Evolutionary conservation across 2,329 filamentous ascomycete genomes (phyloP).

Genomic region (Myriangium duriaei): DNA sequence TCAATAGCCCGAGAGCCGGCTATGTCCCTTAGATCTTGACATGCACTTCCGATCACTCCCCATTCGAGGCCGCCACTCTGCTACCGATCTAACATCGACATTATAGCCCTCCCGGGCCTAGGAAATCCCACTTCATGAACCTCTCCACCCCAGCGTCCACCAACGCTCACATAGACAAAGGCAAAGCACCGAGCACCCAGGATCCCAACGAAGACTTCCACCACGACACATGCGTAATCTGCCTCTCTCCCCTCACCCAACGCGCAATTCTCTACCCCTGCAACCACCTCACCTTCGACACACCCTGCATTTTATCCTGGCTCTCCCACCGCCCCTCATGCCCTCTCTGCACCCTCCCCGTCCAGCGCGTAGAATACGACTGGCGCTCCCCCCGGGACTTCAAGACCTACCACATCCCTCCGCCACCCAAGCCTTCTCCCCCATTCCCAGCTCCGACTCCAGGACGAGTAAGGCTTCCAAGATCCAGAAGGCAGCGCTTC

Average conservation of each 20-base stretch:
- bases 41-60: no score
- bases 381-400: constrained; percentile 40
- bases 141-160: no score
- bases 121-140: no score
- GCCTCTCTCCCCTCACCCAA: constrained; percentile 63
- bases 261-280: constrained; percentile 63
- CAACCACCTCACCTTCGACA: constrained; percentile 71
- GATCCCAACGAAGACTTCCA: no score
- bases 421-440: constrained; percentile 10
- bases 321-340: constrained; percentile 59
- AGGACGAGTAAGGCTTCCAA: background rate
- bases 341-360: constrained; percentile 55
- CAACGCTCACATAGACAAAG: no score
- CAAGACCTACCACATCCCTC: constrained; percentile 45
- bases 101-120: no score
- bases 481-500: background rate
- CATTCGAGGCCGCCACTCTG: no score
- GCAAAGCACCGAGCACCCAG: no score
- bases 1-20: no score
- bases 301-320: constrained; percentile 73
- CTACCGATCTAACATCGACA: no score
- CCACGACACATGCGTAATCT: constrained; percentile 65
- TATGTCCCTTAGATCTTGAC: no score
- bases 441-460: constrained; percentile 6
- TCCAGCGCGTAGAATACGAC: constrained; percentile 53